phyloP scores from a whole-genome alignment of 1,284 basidiomycete genomes.

The Rhodotorula mucilaginosa region DNA sequence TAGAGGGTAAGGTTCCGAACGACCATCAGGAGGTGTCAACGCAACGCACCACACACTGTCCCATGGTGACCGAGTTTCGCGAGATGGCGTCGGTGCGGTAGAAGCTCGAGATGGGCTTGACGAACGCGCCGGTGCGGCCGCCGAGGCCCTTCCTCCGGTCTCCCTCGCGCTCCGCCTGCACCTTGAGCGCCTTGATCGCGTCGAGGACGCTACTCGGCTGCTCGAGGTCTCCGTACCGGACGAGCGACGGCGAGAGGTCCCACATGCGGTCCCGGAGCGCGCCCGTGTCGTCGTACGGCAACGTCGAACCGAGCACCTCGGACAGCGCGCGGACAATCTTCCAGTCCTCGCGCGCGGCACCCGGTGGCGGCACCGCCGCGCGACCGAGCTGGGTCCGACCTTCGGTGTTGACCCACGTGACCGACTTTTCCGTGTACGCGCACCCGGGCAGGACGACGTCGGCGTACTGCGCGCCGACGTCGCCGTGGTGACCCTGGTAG shows the following conservation, averaged over 20 bases:
- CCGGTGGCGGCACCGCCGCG: slow-evolving; percentile 91
- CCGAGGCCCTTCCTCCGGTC: slow-evolving; percentile 48
- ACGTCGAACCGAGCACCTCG: slow-evolving; percentile 69
- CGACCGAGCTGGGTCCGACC: slow-evolving; percentile 88
- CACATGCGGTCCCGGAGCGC: slow-evolving; percentile 89
- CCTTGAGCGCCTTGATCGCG: slow-evolving; percentile 65
- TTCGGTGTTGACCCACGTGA: slow-evolving; percentile 97
- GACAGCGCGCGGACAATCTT: slow-evolving; percentile 94
- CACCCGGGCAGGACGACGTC: slow-evolving; percentile 91
- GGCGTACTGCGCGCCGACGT: slow-evolving; percentile 91
- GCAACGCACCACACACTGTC: slow-evolving; percentile 4
- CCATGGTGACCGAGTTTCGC: slow-evolving; percentile 47
- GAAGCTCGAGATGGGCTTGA: slow-evolving; percentile 84
- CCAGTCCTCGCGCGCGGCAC: slow-evolving; percentile 95
- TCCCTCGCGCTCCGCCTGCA: slow-evolving; percentile 56
- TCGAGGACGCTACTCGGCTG: slow-evolving; percentile 66
- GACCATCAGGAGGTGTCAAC: not conserved
- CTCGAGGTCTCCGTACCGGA: slow-evolving; percentile 85
- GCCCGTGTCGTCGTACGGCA: slow-evolving; percentile 91
- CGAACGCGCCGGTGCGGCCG: slow-evolving; percentile 64
- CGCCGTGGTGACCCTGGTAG: slow-evolving; percentile 98
- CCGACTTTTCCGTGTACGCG: slow-evolving; percentile 94
- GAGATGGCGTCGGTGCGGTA: slow-evolving; percentile 82
- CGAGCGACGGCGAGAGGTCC: slow-evolving; percentile 89
- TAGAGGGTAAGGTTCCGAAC: too few species aligned